These are phyloP conservation scores for Perilla frutescens DNA, from an alignment of 257 asterid species.

Conservation along the genomic window DNA sequence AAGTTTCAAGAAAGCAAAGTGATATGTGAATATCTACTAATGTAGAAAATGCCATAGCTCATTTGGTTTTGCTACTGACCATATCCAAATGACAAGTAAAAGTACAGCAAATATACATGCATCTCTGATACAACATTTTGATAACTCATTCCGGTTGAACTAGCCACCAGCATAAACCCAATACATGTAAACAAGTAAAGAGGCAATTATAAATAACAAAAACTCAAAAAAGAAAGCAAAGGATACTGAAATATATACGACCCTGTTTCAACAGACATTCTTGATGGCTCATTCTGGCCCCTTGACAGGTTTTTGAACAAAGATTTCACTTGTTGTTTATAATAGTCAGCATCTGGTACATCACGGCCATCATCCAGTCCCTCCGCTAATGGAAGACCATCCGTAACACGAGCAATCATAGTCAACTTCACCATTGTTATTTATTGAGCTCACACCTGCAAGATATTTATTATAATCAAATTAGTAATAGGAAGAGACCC, in stretches of 20 bases:
- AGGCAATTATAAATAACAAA: not conserved
- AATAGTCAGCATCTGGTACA: constrained; percentile 75
- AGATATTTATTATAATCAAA: constrained; percentile 19
- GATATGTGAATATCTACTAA: not conserved
- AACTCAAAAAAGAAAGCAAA: constrained; percentile 25
- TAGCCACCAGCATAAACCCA: constrained; percentile 29
- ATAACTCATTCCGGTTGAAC: not conserved
- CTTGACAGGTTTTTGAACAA: constrained; percentile 87
- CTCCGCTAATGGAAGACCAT: constrained; percentile 92
- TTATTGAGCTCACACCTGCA: constrained; percentile 55
- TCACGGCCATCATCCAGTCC: constrained; percentile 97
- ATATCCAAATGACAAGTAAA: constrained; percentile 12
- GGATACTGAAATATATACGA: constrained; percentile 96
- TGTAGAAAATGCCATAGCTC: not conserved
- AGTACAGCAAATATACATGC: not conserved
- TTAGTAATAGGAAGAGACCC: constrained; percentile 17
- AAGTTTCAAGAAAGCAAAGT: constrained; percentile 13
- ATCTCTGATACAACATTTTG: constrained; percentile 16
- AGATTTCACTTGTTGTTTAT: constrained; percentile 89
- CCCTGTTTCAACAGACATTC: constrained; percentile 95
- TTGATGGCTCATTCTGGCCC: constrained; percentile 85
- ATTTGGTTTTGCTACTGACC: constrained; percentile 9
- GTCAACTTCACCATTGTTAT: constrained; percentile 89
- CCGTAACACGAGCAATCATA: constrained; percentile 95
- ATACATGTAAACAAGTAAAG: constrained; percentile 6